phyloP scores from a whole-genome alignment of 495 filamentous ascomycete species.

The Oleoguttula mirabilis region DNA sequence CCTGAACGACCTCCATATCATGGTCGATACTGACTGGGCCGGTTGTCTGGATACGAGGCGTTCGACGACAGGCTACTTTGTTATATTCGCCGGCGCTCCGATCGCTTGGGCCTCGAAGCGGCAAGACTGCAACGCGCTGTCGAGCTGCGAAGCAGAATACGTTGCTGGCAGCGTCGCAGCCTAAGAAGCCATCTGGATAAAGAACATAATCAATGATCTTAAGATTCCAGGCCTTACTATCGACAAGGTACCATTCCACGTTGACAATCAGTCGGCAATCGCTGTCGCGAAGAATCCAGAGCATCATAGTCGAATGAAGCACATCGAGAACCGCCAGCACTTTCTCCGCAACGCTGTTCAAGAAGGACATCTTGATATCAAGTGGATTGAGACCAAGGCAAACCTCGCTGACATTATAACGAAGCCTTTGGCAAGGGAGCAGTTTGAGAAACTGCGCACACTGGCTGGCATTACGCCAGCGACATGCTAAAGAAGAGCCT shows the following conservation, averaged over 20 bases:
- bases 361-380: constrained; percentile 4
- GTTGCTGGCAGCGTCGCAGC: constrained; percentile 28
- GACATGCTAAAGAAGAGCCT: constrained; percentile 1
- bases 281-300: constrained; percentile 24
- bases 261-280: constrained; percentile 29
- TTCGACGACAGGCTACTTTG: constrained; percentile 31
- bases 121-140: constrained; percentile 29
- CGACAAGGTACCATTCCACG: constrained; percentile 5
- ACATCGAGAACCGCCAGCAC: constrained; percentile 7
- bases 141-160: constrained; percentile 33
- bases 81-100: constrained; percentile 28
- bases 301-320: constrained; percentile 9
- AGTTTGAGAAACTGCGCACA: not conserved
- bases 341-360: constrained; percentile 1
- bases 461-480: not conserved
- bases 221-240: constrained; percentile 5
- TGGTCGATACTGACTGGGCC: constrained; percentile 24
- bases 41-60: constrained; percentile 20
- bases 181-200: constrained; percentile 34
- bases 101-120: constrained; percentile 33
- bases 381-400: constrained; percentile 1
- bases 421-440: constrained; percentile 1
- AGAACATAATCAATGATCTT: constrained; percentile 27
- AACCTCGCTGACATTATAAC: constrained; percentile 8
- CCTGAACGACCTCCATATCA: constrained; percentile 10